Evolutionary conservation across 169 alveolate genomes (phyloP), one percentile per base, ranked within the genome.

Genomic region (Cryptosporidium andersoni): DNA sequence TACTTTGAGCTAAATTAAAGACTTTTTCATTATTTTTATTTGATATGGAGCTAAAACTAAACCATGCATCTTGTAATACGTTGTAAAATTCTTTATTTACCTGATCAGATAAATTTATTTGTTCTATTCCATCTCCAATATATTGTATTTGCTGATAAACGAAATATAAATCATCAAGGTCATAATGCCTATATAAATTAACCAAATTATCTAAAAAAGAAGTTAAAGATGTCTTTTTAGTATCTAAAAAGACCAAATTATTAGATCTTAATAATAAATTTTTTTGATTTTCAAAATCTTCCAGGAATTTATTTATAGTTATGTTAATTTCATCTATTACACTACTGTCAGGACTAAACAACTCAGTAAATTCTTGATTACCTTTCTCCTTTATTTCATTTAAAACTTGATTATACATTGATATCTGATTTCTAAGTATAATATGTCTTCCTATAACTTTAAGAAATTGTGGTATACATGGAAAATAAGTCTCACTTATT

Each of bases 391-490:
- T 58, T 45, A 37, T 40, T 14, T 60, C 65, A 25, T 0, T 60
- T 9, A 9, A 9, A 9, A 49, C 8, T 49, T 49, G 8, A 4
- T 66, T 47, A 52, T 45, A 51, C 14, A 45, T 16, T 12, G 16
- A 12, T 14, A 56, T 45, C 11, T 47, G 60, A 42, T 58, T 60
- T n/a, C 62, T 9, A 4, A 74, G 55, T 12, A 74, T 40, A 8
- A 45, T 36, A 4, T 74, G 34, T 74, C 85, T 74, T 1, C 74
- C 68, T 51, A 74, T 16, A 16, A 60, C 48, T 43, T 36, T 14
- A 3, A 58, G 40, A 4, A 74, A 8, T 51, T 74, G 85, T 43
- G 85, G 85, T n/a, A 74, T 60, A 43, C 43, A 56, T 25, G 85
- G 85, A 60, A 58, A 74, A 36, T 58, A 74, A 6, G 9, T 45